phyloP scores from a whole-genome alignment of 2,329 filamentous ascomycete species.

The Colletotrichum tropicicola region DNA sequence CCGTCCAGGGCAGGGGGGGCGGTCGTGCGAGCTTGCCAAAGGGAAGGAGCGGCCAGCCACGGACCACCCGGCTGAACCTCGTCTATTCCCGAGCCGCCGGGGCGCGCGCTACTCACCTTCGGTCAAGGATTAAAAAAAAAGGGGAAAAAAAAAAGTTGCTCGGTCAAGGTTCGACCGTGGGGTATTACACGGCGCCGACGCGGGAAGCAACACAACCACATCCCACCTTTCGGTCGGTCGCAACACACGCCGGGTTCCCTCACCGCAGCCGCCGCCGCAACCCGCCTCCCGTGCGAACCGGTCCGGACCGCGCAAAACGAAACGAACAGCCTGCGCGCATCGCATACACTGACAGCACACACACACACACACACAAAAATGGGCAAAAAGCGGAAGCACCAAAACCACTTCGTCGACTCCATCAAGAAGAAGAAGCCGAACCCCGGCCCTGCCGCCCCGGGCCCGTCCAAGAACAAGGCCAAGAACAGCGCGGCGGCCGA shows the following conservation, averaged over 20 bases:
- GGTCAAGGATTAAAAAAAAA: conserved; percentile 10
- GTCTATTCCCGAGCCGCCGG: conserved; percentile 29
- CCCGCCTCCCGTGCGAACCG: too few relatives aligned
- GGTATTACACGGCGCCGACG: conserved; percentile 12
- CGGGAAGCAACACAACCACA: conserved; percentile 22
- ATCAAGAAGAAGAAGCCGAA: conserved; percentile 27
- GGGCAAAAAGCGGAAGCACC: conserved; percentile 53
- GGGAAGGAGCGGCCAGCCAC: not conserved
- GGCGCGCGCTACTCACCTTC: conserved; percentile 22
- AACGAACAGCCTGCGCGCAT: too few relatives aligned
- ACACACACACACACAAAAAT: conserved; percentile 33
- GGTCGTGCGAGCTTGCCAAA: not conserved
- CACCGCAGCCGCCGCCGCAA: not conserved
- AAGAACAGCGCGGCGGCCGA: conserved; percentile 24
- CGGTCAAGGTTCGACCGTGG: conserved; percentile 16
- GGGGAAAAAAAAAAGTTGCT: conserved; percentile 18
- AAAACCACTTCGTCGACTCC: conserved; percentile 26
- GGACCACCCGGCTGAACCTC: conserved; percentile 26
- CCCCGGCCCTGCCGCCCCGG: conserved; percentile 3
- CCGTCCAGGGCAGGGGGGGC: conserved; percentile 11
- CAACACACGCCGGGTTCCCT: not conserved
- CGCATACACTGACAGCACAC: too few relatives aligned
- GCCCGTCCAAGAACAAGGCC: conserved; percentile 24
- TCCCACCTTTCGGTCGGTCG: not conserved
- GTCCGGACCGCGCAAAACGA: too few relatives aligned